Percentiles rank a stretch among this genome's conserved stretches.
Conservation (phyloP, 371 early-diverging fungal species). For the Smittium mucronatum region DNA sequence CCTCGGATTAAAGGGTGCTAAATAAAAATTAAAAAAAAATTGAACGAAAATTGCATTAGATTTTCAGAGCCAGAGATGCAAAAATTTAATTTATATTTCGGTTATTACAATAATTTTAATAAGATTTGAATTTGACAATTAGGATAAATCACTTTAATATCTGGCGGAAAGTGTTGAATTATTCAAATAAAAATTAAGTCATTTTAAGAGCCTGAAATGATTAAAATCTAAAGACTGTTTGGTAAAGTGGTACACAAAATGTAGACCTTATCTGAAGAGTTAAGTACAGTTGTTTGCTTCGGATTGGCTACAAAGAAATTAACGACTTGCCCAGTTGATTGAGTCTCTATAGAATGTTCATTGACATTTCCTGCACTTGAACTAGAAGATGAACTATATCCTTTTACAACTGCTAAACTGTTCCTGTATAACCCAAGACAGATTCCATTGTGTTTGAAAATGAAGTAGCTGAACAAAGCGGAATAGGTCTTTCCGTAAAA, state of each 20-base stretch:
- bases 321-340: neutral
- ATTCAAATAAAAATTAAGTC: no score
- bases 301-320: conserved; percentile 32
- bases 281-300: conserved; percentile 11
- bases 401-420: conserved; percentile 34
- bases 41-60: no score
- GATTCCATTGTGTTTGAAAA: conserved; percentile 30
- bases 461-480: conserved; percentile 29
- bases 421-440: conserved; percentile 43
- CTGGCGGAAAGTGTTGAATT: no score
- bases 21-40: no score
- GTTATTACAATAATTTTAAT: no score
- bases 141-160: no score
- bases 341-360: conserved; percentile 32
- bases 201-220: no score
- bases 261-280: conserved; percentile 7
- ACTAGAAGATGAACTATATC: conserved; percentile 34
- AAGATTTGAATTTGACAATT: no score
- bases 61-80: no score
- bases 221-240: no score
- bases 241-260: neutral
- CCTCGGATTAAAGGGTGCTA: no score
- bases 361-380: conserved; percentile 34
- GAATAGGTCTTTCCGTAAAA: conserved; percentile 30
- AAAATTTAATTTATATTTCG: no score